A percentile compares a stretch with the other conserved stretches of the same genome.
Conservation (phyloP, 345 rosid species). For the Moringa oleifera region DNA sequence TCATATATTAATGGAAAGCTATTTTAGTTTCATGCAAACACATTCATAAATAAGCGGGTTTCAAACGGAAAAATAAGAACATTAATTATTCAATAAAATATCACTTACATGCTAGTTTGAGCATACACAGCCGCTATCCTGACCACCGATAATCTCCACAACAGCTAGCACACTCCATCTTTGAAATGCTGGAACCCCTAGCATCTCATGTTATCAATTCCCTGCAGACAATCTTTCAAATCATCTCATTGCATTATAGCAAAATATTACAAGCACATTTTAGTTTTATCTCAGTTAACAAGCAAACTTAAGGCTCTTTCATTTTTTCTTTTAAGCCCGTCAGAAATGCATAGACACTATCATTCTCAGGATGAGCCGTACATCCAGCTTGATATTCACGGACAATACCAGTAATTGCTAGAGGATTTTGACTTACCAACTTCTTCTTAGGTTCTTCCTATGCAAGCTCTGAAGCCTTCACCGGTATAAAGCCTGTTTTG, state of each 20-base stretch:
- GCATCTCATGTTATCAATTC: constrained; percentile 54
- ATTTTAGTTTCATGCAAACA: too few relatives aligned
- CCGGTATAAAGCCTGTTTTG: constrained; percentile 60
- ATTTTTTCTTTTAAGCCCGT: constrained; percentile 54
- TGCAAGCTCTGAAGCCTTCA: constrained; percentile 38
- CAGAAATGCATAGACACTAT: constrained; percentile 43
- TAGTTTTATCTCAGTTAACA: too few relatives aligned
- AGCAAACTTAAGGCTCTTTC: constrained; percentile 79
- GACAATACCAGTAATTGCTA: constrained; percentile 33
- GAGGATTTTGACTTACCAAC: constrained; percentile 30
- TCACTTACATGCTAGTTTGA: too few relatives aligned
- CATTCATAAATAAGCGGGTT: too few relatives aligned
- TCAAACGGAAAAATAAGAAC: too few relatives aligned
- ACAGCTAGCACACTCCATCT: constrained; percentile 56
- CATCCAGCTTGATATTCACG: constrained; percentile 77
- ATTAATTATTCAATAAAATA: too few relatives aligned
- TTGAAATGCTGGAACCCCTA: constrained; percentile 79
- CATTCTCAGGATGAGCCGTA: constrained; percentile 67
- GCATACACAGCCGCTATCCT: too few relatives aligned
- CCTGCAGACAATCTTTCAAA: constrained; percentile 77
- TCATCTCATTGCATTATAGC: constrained; percentile 65
- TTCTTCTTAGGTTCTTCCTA: constrained; percentile 46
- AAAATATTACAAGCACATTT: constrained; percentile 81
- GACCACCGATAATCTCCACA: constrained; percentile 83
- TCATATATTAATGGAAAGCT: too few relatives aligned